These are phyloP conservation scores for Coemansia reversa DNA, from an alignment of 192 early-diverging fungal species.

Conservation along the genomic window DNA sequence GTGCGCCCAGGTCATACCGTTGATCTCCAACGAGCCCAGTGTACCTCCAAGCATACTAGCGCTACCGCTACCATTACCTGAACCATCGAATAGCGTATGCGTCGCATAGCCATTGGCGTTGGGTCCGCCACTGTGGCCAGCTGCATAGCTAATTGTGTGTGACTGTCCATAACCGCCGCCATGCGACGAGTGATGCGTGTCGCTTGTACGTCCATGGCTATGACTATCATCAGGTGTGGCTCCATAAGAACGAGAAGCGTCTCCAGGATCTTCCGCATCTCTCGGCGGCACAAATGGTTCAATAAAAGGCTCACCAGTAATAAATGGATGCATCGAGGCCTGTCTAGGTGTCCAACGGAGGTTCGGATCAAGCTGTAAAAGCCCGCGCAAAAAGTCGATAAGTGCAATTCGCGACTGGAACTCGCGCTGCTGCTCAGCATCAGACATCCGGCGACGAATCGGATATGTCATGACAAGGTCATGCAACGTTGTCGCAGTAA, in stretches of 20 bases:
- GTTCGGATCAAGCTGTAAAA: constrained; percentile 88
- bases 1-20: constrained; percentile 12
- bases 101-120: constrained; percentile 20
- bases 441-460: constrained; percentile 59
- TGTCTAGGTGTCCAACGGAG: constrained; percentile 95
- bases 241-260: constrained; percentile 19
- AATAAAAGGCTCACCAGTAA: constrained; percentile 79
- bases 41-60: constrained; percentile 2
- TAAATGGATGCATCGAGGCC: constrained; percentile 92
- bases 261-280: constrained; percentile 12
- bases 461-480: constrained; percentile 91
- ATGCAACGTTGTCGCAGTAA: constrained; percentile 77
- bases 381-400: constrained; percentile 87
- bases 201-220: constrained; percentile 9
- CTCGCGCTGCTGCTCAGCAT: constrained; percentile 50
- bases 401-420: constrained; percentile 66
- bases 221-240: background rate
- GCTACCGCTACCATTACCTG: background rate
- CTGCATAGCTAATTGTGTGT: constrained; percentile 20
- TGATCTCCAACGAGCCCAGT: background rate
- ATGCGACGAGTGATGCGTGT: constrained; percentile 7
- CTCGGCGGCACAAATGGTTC: constrained; percentile 55
- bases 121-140: constrained; percentile 10
- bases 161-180: constrained; percentile 15
- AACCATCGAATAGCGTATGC: background rate